Evolutionary conservation across 371 early-diverging fungal genomes (phyloP).

Genomic region (Rhizomucor miehei): DNA sequence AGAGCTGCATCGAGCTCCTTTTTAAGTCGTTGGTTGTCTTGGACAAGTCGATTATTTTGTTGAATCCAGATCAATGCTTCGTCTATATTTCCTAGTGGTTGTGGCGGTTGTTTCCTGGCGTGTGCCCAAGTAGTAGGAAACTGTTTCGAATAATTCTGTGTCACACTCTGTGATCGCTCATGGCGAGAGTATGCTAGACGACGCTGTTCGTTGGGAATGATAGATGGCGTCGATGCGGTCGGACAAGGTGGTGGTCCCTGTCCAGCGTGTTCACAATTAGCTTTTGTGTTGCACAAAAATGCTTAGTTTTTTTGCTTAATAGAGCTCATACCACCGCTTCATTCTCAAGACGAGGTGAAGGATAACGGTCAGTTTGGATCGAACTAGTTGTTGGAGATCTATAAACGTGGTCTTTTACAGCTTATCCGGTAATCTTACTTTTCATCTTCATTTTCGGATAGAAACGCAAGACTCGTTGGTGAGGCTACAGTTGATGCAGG

Average conservation of each 20-base stretch:
- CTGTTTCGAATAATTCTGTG: slow-evolving; percentile 6
- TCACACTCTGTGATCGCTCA: slow-evolving; percentile 8
- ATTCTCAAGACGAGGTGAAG: slow-evolving; percentile 1
- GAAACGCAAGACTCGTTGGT: not conserved
- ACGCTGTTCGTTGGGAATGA: not conserved
- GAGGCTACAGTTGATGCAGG: slow-evolving; percentile 9
- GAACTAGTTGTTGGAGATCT: not conserved
- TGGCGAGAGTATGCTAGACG: slow-evolving; percentile 1
- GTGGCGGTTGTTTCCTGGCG: slow-evolving; percentile 1
- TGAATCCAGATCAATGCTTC: slow-evolving; percentile 19
- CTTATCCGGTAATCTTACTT: too few species aligned
- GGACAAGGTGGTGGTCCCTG: not conserved
- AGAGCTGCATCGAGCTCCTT: slow-evolving; percentile 3
- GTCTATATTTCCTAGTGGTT: slow-evolving; percentile 11
- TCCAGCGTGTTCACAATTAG: not conserved
- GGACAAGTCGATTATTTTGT: slow-evolving; percentile 15
- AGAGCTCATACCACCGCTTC: not conserved
- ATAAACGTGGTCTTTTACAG: not conserved
- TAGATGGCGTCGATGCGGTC: not conserved
- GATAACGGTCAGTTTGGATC: not conserved
- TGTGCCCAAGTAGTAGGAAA: slow-evolving; percentile 17
- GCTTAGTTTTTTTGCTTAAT: too few species aligned
- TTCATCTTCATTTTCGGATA: slow-evolving; percentile 8
- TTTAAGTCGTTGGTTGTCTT: slow-evolving; percentile 15
- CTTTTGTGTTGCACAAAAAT: too few species aligned